phyloP scores from a whole-genome alignment of 1,284 basidiomycete species.

The Polyporus tsugae region DNA sequence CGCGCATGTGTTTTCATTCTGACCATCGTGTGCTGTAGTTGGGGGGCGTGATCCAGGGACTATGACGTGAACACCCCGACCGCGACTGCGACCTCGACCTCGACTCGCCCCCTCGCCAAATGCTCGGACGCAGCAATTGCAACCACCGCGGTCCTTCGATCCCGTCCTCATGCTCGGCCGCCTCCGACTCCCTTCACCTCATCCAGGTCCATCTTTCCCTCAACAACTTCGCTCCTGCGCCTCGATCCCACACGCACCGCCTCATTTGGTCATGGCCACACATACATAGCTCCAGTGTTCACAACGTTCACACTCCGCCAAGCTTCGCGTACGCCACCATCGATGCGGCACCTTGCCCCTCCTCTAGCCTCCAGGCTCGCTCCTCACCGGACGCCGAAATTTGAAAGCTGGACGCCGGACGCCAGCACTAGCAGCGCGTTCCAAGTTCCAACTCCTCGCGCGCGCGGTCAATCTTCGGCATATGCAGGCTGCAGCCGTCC shows the following conservation, averaged over 20 bases:
- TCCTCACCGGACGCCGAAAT: neutral
- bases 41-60: constrained; percentile 34
- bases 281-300: constrained; percentile 1
- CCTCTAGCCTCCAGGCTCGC: neutral
- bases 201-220: neutral
- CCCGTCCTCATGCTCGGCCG: neutral
- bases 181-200: neutral
- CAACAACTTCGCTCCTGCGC: neutral
- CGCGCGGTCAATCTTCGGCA: constrained; percentile 1
- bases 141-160: neutral
- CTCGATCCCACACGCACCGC: constrained; percentile 2
- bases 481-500: neutral
- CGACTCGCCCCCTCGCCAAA: neutral
- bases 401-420: neutral
- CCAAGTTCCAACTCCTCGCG: neutral
- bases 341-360: neutral
- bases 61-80: constrained; percentile 2
- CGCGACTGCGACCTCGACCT: neutral
- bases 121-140: constrained; percentile 1
- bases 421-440: neutral
- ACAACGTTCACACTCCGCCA: constrained; percentile 9
- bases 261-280: constrained; percentile 4
- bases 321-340: constrained; percentile 10
- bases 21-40: constrained; percentile 31
- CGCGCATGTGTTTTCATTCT: constrained; percentile 21